Evolutionary conservation across 2,329 filamentous ascomycete species (phyloP).

Genomic region (Paracoccidioides brasiliensis): DNA sequence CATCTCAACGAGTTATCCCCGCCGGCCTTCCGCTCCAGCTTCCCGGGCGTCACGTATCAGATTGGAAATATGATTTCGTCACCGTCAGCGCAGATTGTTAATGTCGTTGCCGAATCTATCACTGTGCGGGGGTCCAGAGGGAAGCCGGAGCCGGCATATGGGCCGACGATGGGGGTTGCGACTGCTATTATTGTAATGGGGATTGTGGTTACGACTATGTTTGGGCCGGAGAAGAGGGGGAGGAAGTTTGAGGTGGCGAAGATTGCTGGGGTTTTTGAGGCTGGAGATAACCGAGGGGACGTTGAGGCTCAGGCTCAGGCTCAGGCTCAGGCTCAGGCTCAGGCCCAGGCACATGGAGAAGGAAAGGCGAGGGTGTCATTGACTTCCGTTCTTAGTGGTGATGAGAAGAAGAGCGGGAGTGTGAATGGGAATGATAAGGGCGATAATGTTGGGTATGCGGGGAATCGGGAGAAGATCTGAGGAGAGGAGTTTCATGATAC

Average conservation of each 20-base stretch:
- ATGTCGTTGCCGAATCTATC: conserved; percentile 54
- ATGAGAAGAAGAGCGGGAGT: no score
- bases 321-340: not conserved
- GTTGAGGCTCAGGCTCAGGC: conserved; percentile 1
- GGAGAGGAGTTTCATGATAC: no score
- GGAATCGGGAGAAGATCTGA: no score
- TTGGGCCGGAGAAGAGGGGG: conserved; percentile 64
- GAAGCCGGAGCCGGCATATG: conserved; percentile 53
- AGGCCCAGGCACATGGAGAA: not conserved
- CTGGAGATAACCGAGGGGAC: not conserved
- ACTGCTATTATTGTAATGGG: conserved; percentile 63
- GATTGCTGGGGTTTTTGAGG: conserved; percentile 30
- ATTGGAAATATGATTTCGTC: conserved; percentile 50
- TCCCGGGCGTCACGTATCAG: conserved; percentile 51
- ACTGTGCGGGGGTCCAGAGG: conserved; percentile 44
- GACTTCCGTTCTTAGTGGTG: no score
- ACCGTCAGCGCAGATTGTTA: conserved; percentile 62
- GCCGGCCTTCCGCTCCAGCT: conserved; percentile 48
- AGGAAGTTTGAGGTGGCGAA: conserved; percentile 52
- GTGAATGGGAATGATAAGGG: no score
- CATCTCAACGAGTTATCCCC: conserved; percentile 54
- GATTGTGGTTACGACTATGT: conserved; percentile 52
- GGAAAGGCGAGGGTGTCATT: no score
- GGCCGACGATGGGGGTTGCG: conserved; percentile 60
- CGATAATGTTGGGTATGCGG: no score